Evolutionary conservation across 139 green algal genomes (phyloP).

Genomic region (Chlorella sp.): DNA sequence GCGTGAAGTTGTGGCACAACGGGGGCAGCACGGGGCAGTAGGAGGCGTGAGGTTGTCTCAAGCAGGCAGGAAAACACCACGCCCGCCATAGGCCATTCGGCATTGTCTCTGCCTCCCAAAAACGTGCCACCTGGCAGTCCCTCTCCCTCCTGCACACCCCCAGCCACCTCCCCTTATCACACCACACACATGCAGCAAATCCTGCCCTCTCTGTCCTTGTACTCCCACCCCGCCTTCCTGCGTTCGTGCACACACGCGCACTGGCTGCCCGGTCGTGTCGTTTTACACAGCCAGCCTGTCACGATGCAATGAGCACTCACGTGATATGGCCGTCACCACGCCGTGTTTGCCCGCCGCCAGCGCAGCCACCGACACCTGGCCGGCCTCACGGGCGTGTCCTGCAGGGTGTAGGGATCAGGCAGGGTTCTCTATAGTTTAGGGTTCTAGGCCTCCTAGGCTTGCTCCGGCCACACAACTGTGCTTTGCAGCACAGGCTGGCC

Average conservation of each 20-base stretch:
- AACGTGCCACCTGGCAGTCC: not conserved
- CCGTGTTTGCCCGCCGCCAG: not conserved
- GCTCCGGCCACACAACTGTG: too few relatives aligned
- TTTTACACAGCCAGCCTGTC: too few relatives aligned
- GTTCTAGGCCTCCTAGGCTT: too few relatives aligned
- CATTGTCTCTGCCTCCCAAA: too few relatives aligned
- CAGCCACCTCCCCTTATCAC: not conserved
- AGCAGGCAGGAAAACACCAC: not conserved
- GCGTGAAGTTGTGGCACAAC: not conserved
- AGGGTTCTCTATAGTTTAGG: too few relatives aligned
- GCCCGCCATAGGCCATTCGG: too few relatives aligned
- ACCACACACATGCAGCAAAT: not conserved
- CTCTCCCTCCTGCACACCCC: not conserved
- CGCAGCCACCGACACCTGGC: not conserved
- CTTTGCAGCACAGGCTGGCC: too few relatives aligned
- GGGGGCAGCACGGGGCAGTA: not conserved
- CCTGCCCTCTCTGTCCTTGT: too few relatives aligned
- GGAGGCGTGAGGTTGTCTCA: not conserved
- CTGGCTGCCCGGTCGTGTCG: too few relatives aligned
- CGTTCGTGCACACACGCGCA: too few relatives aligned
- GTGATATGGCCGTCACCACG: not conserved
- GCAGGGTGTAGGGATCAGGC: too few relatives aligned
- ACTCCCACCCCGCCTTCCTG: too few relatives aligned
- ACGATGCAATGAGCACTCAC: not conserved
- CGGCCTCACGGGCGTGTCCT: not conserved